These are phyloP conservation scores for Daldinia grandis DNA, from an alignment of 495 filamentous ascomycete genomes.

Conservation along the genomic window DNA sequence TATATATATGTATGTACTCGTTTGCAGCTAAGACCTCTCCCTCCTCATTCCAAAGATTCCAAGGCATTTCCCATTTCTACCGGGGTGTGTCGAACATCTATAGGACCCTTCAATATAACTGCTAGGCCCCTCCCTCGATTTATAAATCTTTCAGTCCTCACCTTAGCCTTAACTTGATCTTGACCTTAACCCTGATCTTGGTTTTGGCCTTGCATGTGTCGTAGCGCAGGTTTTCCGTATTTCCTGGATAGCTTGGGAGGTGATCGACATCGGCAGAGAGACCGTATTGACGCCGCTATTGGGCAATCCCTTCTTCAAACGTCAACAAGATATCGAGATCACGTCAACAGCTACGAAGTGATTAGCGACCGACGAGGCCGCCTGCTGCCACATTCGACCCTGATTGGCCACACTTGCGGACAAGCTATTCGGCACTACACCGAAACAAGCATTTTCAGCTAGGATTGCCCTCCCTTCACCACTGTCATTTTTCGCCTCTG, in stretches of 20 bases:
- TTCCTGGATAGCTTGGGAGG: conserved; percentile 1
- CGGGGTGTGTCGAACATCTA: neutral
- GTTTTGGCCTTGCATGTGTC: conserved; percentile 18
- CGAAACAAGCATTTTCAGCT: conserved; percentile 40
- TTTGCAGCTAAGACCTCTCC: neutral
- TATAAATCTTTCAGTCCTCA: neutral
- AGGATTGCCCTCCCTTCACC: conserved; percentile 29
- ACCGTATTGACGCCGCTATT: conserved; percentile 30
- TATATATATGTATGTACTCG: neutral
- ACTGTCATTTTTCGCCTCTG: conserved; percentile 27
- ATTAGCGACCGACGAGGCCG: conserved; percentile 42
- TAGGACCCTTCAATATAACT: neutral
- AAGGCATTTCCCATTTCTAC: conserved; percentile 3
- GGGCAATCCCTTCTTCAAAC: conserved; percentile 43
- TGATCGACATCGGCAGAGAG: conserved; percentile 13
- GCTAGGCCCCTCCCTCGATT: neutral
- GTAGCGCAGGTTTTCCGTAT: conserved; percentile 14
- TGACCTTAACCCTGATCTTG: conserved; percentile 14
- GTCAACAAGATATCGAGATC: conserved; percentile 43
- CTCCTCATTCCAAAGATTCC: conserved; percentile 12
- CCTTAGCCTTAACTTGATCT: conserved; percentile 7
- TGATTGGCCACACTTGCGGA: conserved; percentile 34
- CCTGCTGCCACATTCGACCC: conserved; percentile 5
- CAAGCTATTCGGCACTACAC: conserved; percentile 36
- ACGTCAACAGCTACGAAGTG: conserved; percentile 39